Conservation (phyloP, 805 yeast species). For the Alloascoidea africana region DNA sequence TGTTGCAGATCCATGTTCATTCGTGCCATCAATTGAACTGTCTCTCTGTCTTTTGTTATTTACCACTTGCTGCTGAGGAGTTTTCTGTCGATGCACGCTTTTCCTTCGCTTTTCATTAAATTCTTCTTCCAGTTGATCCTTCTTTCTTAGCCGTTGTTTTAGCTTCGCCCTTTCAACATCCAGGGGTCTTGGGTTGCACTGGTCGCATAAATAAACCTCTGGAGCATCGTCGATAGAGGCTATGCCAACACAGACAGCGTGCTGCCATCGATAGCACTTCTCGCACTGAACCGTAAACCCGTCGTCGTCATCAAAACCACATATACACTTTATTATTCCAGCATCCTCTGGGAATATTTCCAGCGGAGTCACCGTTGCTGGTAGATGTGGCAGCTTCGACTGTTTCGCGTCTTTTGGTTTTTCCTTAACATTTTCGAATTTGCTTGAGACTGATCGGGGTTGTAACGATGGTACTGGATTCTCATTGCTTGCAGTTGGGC, state of each 20-base stretch:
- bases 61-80: slow-evolving; percentile 3
- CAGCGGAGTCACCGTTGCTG: slow-evolving; percentile 3
- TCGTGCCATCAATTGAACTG: slow-evolving; percentile 5
- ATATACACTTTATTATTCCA: slow-evolving; percentile 79
- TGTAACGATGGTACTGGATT: too few relatives aligned
- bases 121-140: slow-evolving; percentile 7
- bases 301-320: slow-evolving; percentile 82
- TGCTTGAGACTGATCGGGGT: too few relatives aligned
- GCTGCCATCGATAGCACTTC: slow-evolving; percentile 88
- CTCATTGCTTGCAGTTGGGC: too few relatives aligned
- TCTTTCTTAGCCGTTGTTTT: slow-evolving; percentile 20
- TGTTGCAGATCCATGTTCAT: slow-evolving; percentile 3
- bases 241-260: slow-evolving; percentile 79
- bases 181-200: slow-evolving; percentile 44
- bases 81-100: not conserved
- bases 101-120: slow-evolving; percentile 3
- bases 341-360: slow-evolving; percentile 28
- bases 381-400: too few relatives aligned
- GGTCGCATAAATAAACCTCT: slow-evolving; percentile 66
- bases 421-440: too few relatives aligned
- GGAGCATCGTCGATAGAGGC: slow-evolving; percentile 61
- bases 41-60: slow-evolving; percentile 2
- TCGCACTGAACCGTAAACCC: slow-evolving; percentile 94
- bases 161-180: slow-evolving; percentile 27
- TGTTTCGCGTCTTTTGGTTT: too few relatives aligned